Percentiles rank a stretch among this genome's conserved stretches.
Evolutionary conservation across 1,139 yeast species (phyloP).

Genomic region (Candida sanyaensis): DNA sequence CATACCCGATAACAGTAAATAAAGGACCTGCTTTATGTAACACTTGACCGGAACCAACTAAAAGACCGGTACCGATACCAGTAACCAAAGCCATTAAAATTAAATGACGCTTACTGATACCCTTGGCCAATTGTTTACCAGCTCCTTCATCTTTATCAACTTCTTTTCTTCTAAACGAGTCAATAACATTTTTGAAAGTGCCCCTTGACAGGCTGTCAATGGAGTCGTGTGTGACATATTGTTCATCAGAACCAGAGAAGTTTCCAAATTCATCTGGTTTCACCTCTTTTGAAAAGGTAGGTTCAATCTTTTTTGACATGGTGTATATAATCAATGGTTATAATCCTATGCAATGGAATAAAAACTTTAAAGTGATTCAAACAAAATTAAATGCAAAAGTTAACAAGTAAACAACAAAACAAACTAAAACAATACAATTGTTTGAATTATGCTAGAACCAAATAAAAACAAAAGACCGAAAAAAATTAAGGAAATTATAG

Average conservation of each 20-base stretch:
- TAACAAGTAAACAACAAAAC: background rate
- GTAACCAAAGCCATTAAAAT: conserved; percentile 39
- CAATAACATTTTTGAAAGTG: conserved; percentile 28
- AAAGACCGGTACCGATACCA: conserved; percentile 45
- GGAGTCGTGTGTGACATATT: conserved; percentile 10
- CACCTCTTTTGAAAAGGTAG: conserved; percentile 4
- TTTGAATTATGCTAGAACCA: background rate
- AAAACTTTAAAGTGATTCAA: background rate
- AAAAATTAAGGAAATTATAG: background rate
- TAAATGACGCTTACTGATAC: conserved; percentile 37
- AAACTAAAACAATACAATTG: background rate
- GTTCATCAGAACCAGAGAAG: conserved; percentile 13
- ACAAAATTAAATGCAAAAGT: background rate
- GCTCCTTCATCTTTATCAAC: conserved; percentile 20
- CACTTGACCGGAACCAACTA: conserved; percentile 39
- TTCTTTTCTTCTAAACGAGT: conserved; percentile 31
- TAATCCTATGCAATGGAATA: background rate
- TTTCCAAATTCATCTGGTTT: conserved; percentile 11
- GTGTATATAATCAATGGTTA: background rate
- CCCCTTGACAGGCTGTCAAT: conserved; percentile 2
- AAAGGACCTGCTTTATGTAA: conserved; percentile 39
- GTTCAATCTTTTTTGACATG: conserved; percentile 2
- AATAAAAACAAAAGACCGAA: background rate
- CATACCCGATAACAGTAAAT: conserved; percentile 36
- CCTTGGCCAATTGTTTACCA: conserved; percentile 33